These are phyloP conservation scores for Phytophthora fragariaefolia DNA, from an alignment of 352 stramenopile species.

Conservation along the genomic window DNA sequence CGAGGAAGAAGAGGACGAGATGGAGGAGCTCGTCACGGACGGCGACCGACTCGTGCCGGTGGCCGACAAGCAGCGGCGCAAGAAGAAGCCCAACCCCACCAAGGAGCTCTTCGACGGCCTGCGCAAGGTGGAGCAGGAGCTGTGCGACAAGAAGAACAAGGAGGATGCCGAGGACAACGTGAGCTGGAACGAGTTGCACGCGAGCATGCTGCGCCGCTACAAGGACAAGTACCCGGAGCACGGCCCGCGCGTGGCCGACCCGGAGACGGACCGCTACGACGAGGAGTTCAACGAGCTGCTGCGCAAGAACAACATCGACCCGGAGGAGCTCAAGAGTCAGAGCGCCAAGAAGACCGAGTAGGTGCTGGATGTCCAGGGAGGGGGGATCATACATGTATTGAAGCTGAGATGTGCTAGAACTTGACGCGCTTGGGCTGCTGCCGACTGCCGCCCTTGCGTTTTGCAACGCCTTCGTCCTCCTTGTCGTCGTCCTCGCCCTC, in stretches of 20 bases:
- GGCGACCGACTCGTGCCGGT: conserved; percentile 55
- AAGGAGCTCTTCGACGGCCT: conserved; percentile 82
- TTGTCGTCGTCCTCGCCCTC: conserved; percentile 48
- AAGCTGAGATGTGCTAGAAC: no score
- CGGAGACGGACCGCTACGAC: conserved; percentile 75
- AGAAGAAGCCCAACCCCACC: conserved; percentile 42
- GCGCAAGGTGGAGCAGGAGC: conserved; percentile 75
- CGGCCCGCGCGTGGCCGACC: conserved; percentile 49
- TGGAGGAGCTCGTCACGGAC: conserved; percentile 77
- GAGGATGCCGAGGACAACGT: conserved; percentile 56
- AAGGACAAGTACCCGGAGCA: conserved; percentile 83
- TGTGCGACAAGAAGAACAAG: conserved; percentile 61
- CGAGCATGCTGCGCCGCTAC: conserved; percentile 74
- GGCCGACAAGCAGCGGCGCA: conserved; percentile 21
- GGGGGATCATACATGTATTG: not conserved
- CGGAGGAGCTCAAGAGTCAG: conserved; percentile 60
- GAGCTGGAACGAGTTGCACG: conserved; percentile 85
- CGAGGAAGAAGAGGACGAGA: conserved; percentile 53
- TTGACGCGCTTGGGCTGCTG: conserved; percentile 52
- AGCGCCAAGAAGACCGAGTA: conserved; percentile 35
- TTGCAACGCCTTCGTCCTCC: conserved; percentile 9
- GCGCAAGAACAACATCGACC: conserved; percentile 79
- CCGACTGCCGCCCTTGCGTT: conserved; percentile 17
- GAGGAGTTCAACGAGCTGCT: conserved; percentile 87
- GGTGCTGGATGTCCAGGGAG: not conserved